Percentiles rank a stretch among this genome's conserved stretches.
These are phyloP conservation scores for Cercospora zeae-maydis DNA, from an alignment of 2,329 filamentous ascomycete species.

Conservation along the genomic window DNA sequence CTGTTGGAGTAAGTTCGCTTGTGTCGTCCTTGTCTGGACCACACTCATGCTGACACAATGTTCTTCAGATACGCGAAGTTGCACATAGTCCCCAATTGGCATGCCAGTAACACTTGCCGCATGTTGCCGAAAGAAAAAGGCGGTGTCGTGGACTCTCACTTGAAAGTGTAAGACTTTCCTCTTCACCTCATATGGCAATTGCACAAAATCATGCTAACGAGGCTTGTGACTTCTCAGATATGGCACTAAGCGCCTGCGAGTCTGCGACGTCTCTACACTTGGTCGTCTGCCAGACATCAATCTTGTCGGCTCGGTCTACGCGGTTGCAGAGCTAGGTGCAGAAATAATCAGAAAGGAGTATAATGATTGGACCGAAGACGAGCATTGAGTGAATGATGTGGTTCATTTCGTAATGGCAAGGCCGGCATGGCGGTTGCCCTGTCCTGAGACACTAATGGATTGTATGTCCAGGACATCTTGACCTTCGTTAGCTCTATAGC, in stretches of 20 bases:
- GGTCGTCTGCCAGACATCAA: conserved; percentile 20
- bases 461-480: too few species aligned
- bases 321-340: conserved; percentile 18
- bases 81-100: conserved; percentile 23
- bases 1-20: conserved; percentile 10
- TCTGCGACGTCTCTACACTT: conserved; percentile 26
- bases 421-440: too few species aligned
- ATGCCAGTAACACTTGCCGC: conserved; percentile 24
- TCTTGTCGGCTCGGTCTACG: conserved; percentile 20
- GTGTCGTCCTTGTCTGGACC: neutral
- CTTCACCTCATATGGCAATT: neutral
- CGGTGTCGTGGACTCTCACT: conserved; percentile 24
- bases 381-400: neutral
- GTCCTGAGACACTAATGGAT: too few species aligned
- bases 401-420: neutral
- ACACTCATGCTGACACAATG: neutral
- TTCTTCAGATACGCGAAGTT: conserved; percentile 7
- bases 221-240: neutral
- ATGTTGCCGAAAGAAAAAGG: conserved; percentile 23
- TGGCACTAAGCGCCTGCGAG: conserved; percentile 24
- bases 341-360: conserved; percentile 17
- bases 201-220: neutral
- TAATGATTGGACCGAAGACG: conserved; percentile 9
- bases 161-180: conserved; percentile 16
- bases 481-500: too few species aligned